Evolutionary conservation across 2,329 filamentous ascomycete species (phyloP), one percentile per base, ranked within the genome.

Genomic region (Pseudogymnoascus sp.): DNA sequence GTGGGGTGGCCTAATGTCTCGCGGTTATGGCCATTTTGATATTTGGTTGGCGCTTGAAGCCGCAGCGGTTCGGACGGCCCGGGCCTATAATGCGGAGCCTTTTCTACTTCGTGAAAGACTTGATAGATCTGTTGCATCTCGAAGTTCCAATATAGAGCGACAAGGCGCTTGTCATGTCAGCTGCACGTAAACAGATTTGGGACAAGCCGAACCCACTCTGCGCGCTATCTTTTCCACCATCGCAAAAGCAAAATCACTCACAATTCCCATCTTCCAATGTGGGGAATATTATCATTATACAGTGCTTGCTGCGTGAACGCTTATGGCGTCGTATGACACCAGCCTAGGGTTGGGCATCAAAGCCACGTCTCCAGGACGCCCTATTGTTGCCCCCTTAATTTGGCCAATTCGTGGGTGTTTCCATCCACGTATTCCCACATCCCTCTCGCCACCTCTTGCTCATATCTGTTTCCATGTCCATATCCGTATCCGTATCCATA

Each of bases 271-370:
- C 16, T 22, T 37, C 25, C 11, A 59, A 9, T 43, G 9, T 43
- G 32, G 20, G 34, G 57, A 59, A 41, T 38, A 59, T 59, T 41
- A 37, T 59, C 57, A 37, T 38, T 37, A 37, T 41, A 38, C 57
- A 41, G 34, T 59, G 47, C 47, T 14, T 32, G 47, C 16, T n/a
- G 28, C 47, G 6, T 54, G 28, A 18, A 32, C 28, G 47, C 47
- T 28, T 54, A 32, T 34, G 28, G 47, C 47, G 28, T 54, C n/a
- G 47, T 54, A 28, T 54, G 28, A 28, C 28, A 54, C 47, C 25
- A 34, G 47, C 47, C 47, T 32, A 54, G 28, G 28, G 18, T 54
- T 32, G 28, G 28, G 28, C 43, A 20, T 54, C 16, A 34, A 54
- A 12, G 28, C 25, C 47, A 54, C 47, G 47, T 54, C 47, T 54